These are phyloP conservation scores for Rhizophora apiculata DNA, from an alignment of 345 rosid species.

Conservation along the genomic window DNA sequence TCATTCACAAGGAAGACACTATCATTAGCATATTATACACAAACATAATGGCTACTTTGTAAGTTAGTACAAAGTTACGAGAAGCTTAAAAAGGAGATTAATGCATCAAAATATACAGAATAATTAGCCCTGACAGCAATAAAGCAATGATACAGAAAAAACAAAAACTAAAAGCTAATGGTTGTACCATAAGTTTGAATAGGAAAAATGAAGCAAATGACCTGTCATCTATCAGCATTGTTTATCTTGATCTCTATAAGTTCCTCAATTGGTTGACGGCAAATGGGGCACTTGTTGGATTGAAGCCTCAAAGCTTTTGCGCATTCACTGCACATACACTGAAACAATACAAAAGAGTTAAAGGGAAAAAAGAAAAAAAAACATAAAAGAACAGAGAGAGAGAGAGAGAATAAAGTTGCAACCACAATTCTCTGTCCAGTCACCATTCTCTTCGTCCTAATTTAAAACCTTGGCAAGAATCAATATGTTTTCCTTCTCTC, in stretches of 20 bases:
- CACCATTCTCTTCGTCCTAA: not conserved
- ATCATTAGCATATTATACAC: not conserved
- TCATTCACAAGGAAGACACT: not conserved
- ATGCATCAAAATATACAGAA: slow-evolving; percentile 9
- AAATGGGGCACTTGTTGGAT: slow-evolving; percentile 87
- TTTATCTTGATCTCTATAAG: slow-evolving; percentile 79
- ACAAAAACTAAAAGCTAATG: slow-evolving; percentile 6
- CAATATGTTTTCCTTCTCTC: not conserved
- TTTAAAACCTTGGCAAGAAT: not conserved
- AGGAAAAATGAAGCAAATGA: slow-evolving; percentile 20
- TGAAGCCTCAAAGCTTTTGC: slow-evolving; percentile 74
- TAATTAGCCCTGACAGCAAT: not conserved
- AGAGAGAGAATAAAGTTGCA: not conserved
- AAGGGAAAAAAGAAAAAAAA: slow-evolving; percentile 2
- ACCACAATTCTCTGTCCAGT: not conserved
- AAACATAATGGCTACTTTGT: no score
- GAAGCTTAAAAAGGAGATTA: not conserved
- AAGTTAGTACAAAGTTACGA: slow-evolving; percentile 9
- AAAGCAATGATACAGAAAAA: not conserved
- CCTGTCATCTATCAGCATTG: slow-evolving; percentile 36
- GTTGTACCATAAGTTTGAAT: slow-evolving; percentile 29
- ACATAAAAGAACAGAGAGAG: not conserved
- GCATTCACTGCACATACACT: slow-evolving; percentile 84
- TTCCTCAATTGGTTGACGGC: slow-evolving; percentile 73
- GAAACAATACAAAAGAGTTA: slow-evolving; percentile 26